phyloP scores from a whole-genome alignment of 1,284 basidiomycete genomes.

The Peniophora sp. region DNA sequence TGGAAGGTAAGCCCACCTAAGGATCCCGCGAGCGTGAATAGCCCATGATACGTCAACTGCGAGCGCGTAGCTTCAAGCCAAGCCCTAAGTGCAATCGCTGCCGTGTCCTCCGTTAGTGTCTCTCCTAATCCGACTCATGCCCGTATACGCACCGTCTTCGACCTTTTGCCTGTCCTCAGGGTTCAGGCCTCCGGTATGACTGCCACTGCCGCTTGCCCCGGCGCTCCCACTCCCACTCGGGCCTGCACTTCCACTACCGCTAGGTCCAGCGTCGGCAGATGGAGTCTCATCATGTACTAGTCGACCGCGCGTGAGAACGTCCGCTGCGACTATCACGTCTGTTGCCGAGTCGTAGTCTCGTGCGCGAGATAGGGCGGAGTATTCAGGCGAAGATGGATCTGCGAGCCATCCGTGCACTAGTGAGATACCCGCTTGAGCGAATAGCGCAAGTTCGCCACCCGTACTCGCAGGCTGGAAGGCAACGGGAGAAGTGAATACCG shows the following conservation, averaged over 20 bases:
- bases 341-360: constrained; percentile 68
- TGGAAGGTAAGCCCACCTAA: too few species aligned
- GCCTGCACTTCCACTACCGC: constrained; percentile 10
- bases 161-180: constrained; percentile 51
- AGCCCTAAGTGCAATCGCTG: constrained; percentile 59
- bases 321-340: constrained; percentile 68
- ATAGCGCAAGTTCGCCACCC: constrained; percentile 74
- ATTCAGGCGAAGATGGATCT: constrained; percentile 63
- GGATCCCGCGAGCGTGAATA: constrained; percentile 50
- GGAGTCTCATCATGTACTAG: constrained; percentile 35
- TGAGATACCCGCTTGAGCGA: constrained; percentile 72
- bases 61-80: constrained; percentile 72
- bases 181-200: constrained; percentile 19
- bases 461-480: constrained; percentile 58
- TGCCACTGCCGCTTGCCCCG: constrained; percentile 8
- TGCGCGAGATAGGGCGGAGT: constrained; percentile 39
- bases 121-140: background rate
- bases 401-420: constrained; percentile 92
- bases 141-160: constrained; percentile 48
- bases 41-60: constrained; percentile 81
- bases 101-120: too few species aligned
- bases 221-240: constrained; percentile 8
- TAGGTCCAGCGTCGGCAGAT: too few species aligned
- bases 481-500: constrained; percentile 61
- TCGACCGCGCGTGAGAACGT: constrained; percentile 59